Percentiles rank a stretch among this genome's conserved stretches.
phyloP scores from a whole-genome alignment of 352 stramenopile species.

The Stramenopiles sp. region DNA sequence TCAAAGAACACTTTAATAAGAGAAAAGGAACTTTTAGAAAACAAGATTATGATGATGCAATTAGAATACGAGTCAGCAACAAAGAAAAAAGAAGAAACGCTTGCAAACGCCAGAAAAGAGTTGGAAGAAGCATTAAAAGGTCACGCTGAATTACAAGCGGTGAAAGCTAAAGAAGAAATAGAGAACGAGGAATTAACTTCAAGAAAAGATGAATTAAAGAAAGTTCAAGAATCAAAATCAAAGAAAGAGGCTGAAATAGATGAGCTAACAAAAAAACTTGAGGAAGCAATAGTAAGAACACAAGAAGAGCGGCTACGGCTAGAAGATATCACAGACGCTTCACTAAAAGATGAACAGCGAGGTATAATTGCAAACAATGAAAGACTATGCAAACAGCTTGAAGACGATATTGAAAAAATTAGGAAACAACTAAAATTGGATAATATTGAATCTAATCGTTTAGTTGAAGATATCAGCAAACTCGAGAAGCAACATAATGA shows the following conservation, averaged over 20 bases:
- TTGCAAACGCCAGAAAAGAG: not conserved
- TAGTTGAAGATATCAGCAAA: not conserved
- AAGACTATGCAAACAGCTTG: not conserved
- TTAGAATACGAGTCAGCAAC: not conserved
- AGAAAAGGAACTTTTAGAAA: not conserved
- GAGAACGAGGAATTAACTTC: not conserved
- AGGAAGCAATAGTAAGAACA: not conserved
- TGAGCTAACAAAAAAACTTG: not conserved
- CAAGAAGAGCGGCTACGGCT: not conserved
- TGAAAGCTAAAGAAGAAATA: not conserved
- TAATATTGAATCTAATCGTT: not conserved
- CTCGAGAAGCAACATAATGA: not conserved
- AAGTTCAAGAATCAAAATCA: not conserved
- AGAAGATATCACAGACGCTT: not conserved
- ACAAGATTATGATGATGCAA: not conserved
- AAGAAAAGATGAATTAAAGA: not conserved
- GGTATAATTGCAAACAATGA: not conserved
- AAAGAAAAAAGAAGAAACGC: not conserved
- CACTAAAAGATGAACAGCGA: not conserved
- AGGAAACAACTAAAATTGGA: not conserved
- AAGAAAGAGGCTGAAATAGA: not conserved
- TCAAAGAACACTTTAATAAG: not conserved
- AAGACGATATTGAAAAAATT: not conserved
- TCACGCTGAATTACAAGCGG: not conserved
- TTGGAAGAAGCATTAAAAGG: not conserved